Base-by-base conservation (phyloP, 352 stramenopile species). In the Blastocystis sp. region DNA sequence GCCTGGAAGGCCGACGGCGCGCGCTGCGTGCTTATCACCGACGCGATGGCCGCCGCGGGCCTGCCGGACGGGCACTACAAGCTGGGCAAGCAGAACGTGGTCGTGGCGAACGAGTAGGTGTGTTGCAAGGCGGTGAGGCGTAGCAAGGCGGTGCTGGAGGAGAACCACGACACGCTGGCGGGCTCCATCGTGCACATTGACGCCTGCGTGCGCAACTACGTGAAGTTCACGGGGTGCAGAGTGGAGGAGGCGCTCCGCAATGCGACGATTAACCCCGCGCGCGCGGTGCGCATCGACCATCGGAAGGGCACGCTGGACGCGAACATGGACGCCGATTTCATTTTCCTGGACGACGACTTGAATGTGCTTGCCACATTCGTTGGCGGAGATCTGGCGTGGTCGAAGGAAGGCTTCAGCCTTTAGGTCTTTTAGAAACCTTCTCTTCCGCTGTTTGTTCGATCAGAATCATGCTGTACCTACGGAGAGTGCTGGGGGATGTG, bases 181-280 rank as follows among this genome's bases (percentile, higher is more conserved):
- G 94, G 94, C 34, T 94, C 92, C 81, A 91, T 94, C 43, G 92
- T 94, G 21, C 92, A 91, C 3, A 93, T 96, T 90, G 93, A 95
- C 81, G 91, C 90, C 40, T 96, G 93, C 66, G 90, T 96, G 0
- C 90, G 91, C 43, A 92, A 92, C 69, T 92, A 96, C 62, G 90
- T 92, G 11, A 81, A 92, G 60, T 96, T 94, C 90, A 96, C 93
- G 0, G 92, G 90, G 10, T 97, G 94, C 90, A 91, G 89, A 1
- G 66, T 94, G 7, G 92, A 93, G 23, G 91, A 94, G 45, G 93
- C 93, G 2, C 88, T 96, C 5, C 88, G 92, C 38, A 91, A 92
- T 43, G 94, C 93, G 23, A 94, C 93, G 14, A 70, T 93, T 10
- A 92, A 95, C 71, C 93, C 93, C 5, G 94, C 94, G 10, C 91